Conservation (phyloP, 1,284 basidiomycete genomes). For the Moesziomyces parantarcticus region DNA sequence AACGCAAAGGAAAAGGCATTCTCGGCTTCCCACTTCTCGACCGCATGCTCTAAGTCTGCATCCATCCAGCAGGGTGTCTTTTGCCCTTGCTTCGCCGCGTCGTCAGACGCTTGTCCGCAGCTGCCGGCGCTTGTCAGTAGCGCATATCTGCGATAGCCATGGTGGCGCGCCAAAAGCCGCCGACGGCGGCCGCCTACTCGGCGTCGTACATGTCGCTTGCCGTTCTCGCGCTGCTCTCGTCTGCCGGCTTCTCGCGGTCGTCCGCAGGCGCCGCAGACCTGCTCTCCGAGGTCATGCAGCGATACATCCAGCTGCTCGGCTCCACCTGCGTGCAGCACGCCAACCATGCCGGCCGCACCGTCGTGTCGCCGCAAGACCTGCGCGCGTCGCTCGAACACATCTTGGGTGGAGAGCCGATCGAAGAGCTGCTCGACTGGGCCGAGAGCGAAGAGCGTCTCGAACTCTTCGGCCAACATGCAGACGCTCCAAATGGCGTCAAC, state of each 20-base stretch:
- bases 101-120: no score
- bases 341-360: constrained; percentile 43
- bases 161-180: constrained; percentile 28
- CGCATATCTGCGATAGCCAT: constrained; percentile 3
- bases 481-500: constrained; percentile 13
- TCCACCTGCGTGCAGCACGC: constrained; percentile 41
- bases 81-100: constrained; percentile 19
- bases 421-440: constrained; percentile 55
- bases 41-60: constrained; percentile 29
- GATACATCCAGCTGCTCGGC: constrained; percentile 50
- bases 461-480: neutral
- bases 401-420: constrained; percentile 45
- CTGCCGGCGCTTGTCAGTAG: no score
- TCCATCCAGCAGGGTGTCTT: constrained; percentile 22
- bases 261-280: constrained; percentile 46
- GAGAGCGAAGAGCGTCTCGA: constrained; percentile 44
- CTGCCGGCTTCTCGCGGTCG: constrained; percentile 50
- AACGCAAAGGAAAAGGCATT: no score
- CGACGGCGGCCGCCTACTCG: constrained; percentile 46
- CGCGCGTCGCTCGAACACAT: constrained; percentile 50
- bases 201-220: constrained; percentile 46
- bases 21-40: neutral
- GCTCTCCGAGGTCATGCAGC: constrained; percentile 54
- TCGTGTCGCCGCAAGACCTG: constrained; percentile 44
- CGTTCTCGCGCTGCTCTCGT: constrained; percentile 37